phyloP scores from a whole-genome alignment of 345 rosid species.

The Corymbia maculata region DNA sequence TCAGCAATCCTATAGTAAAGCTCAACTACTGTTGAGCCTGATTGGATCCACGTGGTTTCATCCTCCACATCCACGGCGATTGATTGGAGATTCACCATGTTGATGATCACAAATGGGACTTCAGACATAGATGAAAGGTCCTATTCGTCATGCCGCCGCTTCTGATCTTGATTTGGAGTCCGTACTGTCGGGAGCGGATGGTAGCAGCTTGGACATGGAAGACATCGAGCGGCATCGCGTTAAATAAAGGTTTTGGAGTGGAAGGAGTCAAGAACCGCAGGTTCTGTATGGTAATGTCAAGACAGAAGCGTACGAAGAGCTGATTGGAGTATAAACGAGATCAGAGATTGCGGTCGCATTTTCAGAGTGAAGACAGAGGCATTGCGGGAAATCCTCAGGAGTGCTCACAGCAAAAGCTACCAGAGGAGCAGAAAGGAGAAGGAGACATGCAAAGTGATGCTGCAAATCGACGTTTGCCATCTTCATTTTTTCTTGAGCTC shows the following conservation, averaged over 20 bases:
- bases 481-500: too few species aligned
- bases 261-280: neutral
- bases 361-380: neutral
- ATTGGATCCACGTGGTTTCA: neutral
- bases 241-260: constrained; percentile 10
- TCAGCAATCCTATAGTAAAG: neutral
- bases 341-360: neutral
- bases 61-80: neutral
- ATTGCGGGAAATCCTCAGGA: neutral
- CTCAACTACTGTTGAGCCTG: neutral
- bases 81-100: neutral
- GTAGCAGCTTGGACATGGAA: constrained; percentile 30
- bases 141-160: neutral
- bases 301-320: neutral
- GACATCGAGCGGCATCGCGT: constrained; percentile 16
- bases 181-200: constrained; percentile 4
- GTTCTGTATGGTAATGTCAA: neutral
- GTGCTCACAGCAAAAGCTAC: neutral
- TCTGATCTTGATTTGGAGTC: neutral
- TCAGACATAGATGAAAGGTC: neutral
- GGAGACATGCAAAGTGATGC: neutral
- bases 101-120: neutral
- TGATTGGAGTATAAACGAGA: constrained; percentile 1
- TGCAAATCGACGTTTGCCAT: too few species aligned
- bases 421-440: neutral